These are phyloP conservation scores for Termitomyces sp. DNA, from an alignment of 768 basidiomycete species.

Conservation along the genomic window DNA sequence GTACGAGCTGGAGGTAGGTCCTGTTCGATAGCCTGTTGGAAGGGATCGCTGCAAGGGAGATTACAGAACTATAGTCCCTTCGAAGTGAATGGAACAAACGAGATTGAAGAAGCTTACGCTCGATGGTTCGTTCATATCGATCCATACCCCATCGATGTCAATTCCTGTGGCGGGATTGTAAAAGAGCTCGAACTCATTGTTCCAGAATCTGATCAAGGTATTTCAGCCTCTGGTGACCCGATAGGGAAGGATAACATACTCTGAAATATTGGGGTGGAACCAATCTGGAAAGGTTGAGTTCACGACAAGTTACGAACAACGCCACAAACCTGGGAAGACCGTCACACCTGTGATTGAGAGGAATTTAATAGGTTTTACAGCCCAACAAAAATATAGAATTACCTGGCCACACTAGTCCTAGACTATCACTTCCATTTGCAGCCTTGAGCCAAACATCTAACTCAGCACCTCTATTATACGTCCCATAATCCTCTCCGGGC, in stretches of 20 bases:
- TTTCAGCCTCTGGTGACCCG: not conserved
- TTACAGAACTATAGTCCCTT: slow-evolving; percentile 46
- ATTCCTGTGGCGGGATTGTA: slow-evolving; percentile 47
- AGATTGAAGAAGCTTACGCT: slow-evolving; percentile 34
- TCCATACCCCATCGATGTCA: slow-evolving; percentile 70
- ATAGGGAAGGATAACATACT: slow-evolving; percentile 23
- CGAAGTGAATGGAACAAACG: not conserved
- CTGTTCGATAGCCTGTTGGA: slow-evolving; percentile 46
- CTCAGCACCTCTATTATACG: slow-evolving; percentile 49
- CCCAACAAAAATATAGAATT: slow-evolving; percentile 6
- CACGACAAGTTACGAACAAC: not conserved
- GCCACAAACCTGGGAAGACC: slow-evolving; percentile 42
- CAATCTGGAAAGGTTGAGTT: slow-evolving; percentile 34
- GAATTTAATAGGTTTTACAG: not conserved
- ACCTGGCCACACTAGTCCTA: slow-evolving; percentile 66
- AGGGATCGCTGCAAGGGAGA: slow-evolving; percentile 56
- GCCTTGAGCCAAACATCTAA: slow-evolving; percentile 58
- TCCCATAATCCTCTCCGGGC: slow-evolving; percentile 39
- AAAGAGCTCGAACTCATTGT: slow-evolving; percentile 51
- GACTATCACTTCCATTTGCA: slow-evolving; percentile 48
- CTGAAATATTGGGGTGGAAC: slow-evolving; percentile 50
- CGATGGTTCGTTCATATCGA: slow-evolving; percentile 72
- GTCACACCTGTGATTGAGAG: slow-evolving; percentile 36
- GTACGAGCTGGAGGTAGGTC: slow-evolving; percentile 49
- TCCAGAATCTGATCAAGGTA: slow-evolving; percentile 46